Percentiles rank a stretch among this genome's conserved stretches.
Evolutionary conservation across 2,329 filamentous ascomycete species (phyloP).

Genomic region (Fusarium sublunatum): DNA sequence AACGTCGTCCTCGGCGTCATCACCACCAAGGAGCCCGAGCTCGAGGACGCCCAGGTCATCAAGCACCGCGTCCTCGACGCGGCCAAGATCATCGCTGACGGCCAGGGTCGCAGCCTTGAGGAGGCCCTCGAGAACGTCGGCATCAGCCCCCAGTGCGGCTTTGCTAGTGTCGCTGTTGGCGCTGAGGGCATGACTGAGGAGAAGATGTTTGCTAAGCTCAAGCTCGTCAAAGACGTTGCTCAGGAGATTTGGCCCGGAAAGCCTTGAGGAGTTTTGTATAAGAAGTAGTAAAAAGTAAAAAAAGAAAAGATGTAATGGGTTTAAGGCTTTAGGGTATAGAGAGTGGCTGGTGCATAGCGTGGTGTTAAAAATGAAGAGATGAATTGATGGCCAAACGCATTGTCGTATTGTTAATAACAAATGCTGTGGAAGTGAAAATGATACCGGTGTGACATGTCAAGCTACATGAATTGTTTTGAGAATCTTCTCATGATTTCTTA

Average conservation of each 20-base stretch:
- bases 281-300: not conserved
- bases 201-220: conserved; percentile 77
- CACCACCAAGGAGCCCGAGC: conserved; percentile 68
- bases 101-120: conserved; percentile 69
- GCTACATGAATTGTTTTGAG: no score
- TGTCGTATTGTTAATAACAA: no score
- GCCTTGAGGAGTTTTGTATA: not conserved
- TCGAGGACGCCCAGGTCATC: conserved; percentile 67
- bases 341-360: conserved; percentile 27
- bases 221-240: conserved; percentile 74
- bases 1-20: conserved; percentile 72
- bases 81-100: conserved; percentile 74
- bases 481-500: no score
- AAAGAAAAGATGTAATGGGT: conserved; percentile 8
- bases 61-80: conserved; percentile 65
- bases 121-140: conserved; percentile 73
- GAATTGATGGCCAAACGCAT: no score
- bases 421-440: no score
- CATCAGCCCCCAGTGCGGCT: conserved; percentile 76
- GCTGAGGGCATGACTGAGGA: conserved; percentile 71
- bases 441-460: no score
- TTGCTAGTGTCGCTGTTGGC: conserved; percentile 75
- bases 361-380: conserved; percentile 22
- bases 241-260: conserved; percentile 68
- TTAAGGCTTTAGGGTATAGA: not conserved